Conservation (phyloP, 805 yeast genomes). For the Lipomyces kockii region DNA sequence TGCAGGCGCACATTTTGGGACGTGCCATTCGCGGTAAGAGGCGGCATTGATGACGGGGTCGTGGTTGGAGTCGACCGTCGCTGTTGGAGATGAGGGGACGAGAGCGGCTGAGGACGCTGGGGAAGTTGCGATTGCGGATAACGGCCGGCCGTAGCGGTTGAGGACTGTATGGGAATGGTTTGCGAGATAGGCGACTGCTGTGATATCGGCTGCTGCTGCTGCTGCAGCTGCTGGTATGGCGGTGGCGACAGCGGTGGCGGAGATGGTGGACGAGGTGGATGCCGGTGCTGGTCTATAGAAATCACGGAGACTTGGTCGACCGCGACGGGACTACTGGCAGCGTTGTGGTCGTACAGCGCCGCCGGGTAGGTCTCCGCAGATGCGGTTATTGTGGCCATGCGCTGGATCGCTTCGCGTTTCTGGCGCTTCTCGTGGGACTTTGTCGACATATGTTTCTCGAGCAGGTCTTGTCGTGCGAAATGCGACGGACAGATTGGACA, state of each 20-base stretch:
- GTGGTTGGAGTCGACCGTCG: not conserved
- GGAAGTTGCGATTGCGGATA: slow-evolving; percentile 3
- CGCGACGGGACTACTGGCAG: not conserved
- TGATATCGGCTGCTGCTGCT: slow-evolving; percentile 15
- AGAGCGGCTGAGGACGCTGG: slow-evolving; percentile 6
- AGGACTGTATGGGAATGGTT: not conserved
- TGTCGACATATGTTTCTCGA: slow-evolving; percentile 40
- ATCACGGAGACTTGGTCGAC: not conserved
- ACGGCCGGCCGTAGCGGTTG: not conserved
- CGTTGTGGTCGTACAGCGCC: not conserved
- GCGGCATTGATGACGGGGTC: slow-evolving; percentile 8
- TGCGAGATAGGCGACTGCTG: slow-evolving; percentile 6
- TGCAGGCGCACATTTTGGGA: not conserved
- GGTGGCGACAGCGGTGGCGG: not conserved
- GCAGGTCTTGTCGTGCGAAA: slow-evolving; percentile 44
- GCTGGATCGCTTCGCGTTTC: slow-evolving; percentile 34
- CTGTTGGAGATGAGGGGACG: slow-evolving; percentile 2
- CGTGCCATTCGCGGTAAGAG: not conserved
- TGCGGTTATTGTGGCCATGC: slow-evolving; percentile 8
- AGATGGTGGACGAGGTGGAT: not conserved
- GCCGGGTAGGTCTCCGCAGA: not conserved
- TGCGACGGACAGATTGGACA: slow-evolving; percentile 40
- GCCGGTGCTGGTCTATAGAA: not conserved
- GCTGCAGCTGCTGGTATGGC: slow-evolving; percentile 5
- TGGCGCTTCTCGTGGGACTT: slow-evolving; percentile 40